A percentile compares a stretch with the other conserved stretches of the same genome.
Evolutionary conservation across 768 basidiomycete species (phyloP).

Genomic region (Termitomyces sp.): DNA sequence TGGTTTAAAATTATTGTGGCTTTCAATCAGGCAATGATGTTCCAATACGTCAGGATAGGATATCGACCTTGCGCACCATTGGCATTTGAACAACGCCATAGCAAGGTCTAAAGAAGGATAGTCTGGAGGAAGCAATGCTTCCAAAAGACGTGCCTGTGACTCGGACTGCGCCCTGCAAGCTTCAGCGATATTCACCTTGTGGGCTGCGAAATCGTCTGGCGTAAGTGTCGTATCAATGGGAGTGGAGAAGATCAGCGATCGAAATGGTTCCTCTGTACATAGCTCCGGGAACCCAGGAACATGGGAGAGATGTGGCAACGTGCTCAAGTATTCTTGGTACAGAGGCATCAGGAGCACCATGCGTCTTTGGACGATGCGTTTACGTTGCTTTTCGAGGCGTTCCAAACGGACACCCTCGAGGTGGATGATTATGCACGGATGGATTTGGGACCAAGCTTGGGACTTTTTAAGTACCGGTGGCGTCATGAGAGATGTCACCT

Average conservation of each 20-base stretch:
- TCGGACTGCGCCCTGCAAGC: conserved; percentile 16
- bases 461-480: background rate
- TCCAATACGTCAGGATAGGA: conserved; percentile 25
- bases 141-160: conserved; percentile 12
- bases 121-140: conserved; percentile 1
- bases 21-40: conserved; percentile 18
- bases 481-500: background rate
- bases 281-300: conserved; percentile 13
- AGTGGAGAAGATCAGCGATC: conserved; percentile 15
- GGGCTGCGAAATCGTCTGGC: conserved; percentile 4
- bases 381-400: conserved; percentile 5
- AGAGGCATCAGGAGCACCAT: background rate
- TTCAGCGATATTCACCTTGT: conserved; percentile 3
- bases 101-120: conserved; percentile 20
- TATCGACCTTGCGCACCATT: conserved; percentile 24
- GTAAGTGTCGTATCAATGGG: background rate
- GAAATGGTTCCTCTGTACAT: conserved; percentile 16
- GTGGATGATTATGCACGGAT: conserved; percentile 12
- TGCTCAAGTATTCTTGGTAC: background rate
- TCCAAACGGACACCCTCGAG: conserved; percentile 5
- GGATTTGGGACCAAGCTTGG: conserved; percentile 22
- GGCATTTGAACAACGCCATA: conserved; percentile 27
- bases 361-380: background rate
- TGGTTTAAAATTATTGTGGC: background rate
- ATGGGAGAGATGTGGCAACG: background rate